These are phyloP conservation scores for Amaranthus palmeri DNA, from an alignment of 148 eudicot genomes.

Conservation along the genomic window DNA sequence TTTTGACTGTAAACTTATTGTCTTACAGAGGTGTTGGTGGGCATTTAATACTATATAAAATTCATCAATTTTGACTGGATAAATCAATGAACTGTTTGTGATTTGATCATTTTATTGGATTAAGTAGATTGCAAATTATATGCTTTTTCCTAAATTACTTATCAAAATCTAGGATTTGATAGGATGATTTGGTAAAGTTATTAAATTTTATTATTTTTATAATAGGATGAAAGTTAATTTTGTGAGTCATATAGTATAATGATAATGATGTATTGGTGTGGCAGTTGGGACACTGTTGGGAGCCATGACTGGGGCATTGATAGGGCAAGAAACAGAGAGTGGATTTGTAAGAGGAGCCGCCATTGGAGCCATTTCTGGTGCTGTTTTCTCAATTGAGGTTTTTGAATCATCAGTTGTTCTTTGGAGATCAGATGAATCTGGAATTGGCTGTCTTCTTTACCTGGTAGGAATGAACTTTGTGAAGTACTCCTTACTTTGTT, in stretches of 20 bases:
- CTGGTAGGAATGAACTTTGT: constrained; percentile 35
- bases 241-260: constrained; percentile 1
- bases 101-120: neutral
- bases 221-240: neutral
- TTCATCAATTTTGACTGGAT: neutral
- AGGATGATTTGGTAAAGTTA: neutral
- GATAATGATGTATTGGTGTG: constrained; percentile 9
- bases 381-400: constrained; percentile 97
- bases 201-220: neutral
- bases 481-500: neutral
- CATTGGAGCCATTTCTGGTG: constrained; percentile 98
- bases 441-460: constrained; percentile 84
- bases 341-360: constrained; percentile 97
- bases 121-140: neutral
- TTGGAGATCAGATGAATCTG: constrained; percentile 96
- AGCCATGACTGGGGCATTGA: constrained; percentile 95
- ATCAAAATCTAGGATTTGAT: neutral
- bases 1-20: neutral
- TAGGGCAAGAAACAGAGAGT: constrained; percentile 98
- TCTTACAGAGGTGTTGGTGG: no score
- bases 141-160: neutral
- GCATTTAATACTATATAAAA: neutral
- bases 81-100: neutral
- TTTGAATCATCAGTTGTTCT: constrained; percentile 85
- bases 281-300: constrained; percentile 96